phyloP scores from a whole-genome alignment of 2,329 filamentous ascomycete species.

The Colletotrichum australisinense region DNA sequence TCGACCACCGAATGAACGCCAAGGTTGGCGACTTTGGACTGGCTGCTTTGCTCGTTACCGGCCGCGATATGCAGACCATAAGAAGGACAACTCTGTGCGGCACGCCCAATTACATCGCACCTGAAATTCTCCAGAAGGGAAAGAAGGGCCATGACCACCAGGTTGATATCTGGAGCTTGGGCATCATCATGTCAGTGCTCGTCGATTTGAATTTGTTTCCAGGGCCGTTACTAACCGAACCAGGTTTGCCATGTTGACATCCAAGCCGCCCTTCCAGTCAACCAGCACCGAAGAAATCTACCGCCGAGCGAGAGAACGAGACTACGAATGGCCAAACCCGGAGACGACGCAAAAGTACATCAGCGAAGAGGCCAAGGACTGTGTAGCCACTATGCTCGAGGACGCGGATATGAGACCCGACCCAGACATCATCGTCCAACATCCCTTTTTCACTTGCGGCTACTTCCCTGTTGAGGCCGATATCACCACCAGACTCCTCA shows the following conservation, averaged over 20 bases:
- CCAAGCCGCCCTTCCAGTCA: slow-evolving; percentile 96
- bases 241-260: slow-evolving; percentile 95
- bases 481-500: slow-evolving; percentile 68
- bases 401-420: slow-evolving; percentile 80
- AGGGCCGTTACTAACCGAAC: slow-evolving; percentile 39
- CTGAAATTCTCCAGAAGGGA: slow-evolving; percentile 93
- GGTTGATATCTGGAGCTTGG: slow-evolving; percentile 98
- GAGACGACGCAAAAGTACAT: slow-evolving; percentile 76
- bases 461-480: slow-evolving; percentile 75
- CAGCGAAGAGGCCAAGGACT: slow-evolving; percentile 79
- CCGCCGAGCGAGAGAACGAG: slow-evolving; percentile 74
- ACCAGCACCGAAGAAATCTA: slow-evolving; percentile 90
- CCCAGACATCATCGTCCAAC: slow-evolving; percentile 82
- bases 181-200: slow-evolving; percentile 87
- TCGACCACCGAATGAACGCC: slow-evolving; percentile 95
- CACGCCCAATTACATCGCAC: slow-evolving; percentile 98
- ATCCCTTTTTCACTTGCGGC: slow-evolving; percentile 82
- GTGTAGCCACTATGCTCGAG: slow-evolving; percentile 81
- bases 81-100: slow-evolving; percentile 94
- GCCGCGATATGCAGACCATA: slow-evolving; percentile 86
- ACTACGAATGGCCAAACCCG: slow-evolving; percentile 82
- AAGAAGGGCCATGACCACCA: slow-evolving; percentile 97
- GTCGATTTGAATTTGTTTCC: too few species aligned
- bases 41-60: slow-evolving; percentile 89
- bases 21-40: slow-evolving; percentile 98